A percentile compares a stretch with the other conserved stretches of the same genome.
These are phyloP conservation scores for Boletus semigastroideus DNA, from an alignment of 1,284 basidiomycete species.

Conservation along the genomic window DNA sequence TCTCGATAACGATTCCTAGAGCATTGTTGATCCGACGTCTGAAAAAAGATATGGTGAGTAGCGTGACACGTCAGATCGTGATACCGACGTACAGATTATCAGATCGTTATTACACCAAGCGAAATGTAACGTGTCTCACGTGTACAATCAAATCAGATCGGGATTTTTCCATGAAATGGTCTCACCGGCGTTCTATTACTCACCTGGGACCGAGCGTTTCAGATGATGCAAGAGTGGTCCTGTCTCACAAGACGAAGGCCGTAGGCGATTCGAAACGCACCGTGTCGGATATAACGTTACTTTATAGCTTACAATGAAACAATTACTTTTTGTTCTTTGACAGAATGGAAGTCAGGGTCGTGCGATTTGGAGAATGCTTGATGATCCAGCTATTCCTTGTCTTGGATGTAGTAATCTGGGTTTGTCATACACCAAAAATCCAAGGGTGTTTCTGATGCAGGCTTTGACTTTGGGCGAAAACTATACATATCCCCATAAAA, in stretches of 20 bases:
- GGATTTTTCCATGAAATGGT: too few relatives aligned
- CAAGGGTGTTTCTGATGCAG: neutral
- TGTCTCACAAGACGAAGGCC: neutral
- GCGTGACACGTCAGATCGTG: neutral
- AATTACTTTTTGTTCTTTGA: neutral
- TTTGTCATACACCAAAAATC: too few relatives aligned
- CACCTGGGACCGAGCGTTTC: neutral
- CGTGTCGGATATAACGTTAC: neutral
- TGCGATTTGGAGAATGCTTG: neutral
- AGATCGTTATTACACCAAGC: neutral
- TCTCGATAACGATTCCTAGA: neutral
- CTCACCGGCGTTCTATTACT: neutral
- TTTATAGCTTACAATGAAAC: neutral
- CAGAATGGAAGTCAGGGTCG: conserved; percentile 1
- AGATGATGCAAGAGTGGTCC: neutral
- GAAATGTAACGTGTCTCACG: neutral
- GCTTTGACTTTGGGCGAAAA: neutral
- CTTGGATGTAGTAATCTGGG: neutral
- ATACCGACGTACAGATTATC: neutral
- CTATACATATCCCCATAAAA: neutral
- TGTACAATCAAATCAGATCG: neutral
- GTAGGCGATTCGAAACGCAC: neutral
- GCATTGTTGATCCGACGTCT: neutral
- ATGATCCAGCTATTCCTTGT: neutral
- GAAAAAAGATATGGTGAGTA: neutral